Base-by-base conservation (phyloP, 1,284 basidiomycete species). In the Inonotus hispidus region DNA sequence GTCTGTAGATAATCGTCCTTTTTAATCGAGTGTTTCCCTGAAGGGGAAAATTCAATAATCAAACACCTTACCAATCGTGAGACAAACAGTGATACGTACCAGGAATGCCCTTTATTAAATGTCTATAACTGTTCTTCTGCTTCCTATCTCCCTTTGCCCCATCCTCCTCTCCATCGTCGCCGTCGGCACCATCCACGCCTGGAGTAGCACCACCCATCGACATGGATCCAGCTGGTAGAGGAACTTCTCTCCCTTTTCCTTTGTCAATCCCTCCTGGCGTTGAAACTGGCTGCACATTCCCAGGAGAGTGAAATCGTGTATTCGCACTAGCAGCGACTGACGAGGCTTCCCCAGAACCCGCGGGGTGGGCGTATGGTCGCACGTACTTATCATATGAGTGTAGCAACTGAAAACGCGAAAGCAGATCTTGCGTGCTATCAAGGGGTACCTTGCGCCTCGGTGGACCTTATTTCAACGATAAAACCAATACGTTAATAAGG, bases 21-120 rank as follows among this genome's bases (percentile, higher is more conserved):
- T 76, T 88, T 90, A 77, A 82, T 79, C n/a, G 88, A 88, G 67
- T 91, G 88, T 72, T 89, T 90, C 59, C 88, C 86, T 88, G 67
- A 3, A 41, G 45, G 35, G 39, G n/a, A 14, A 41, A 52, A 52
- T 53, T 63, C 21, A 59, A 25, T 63, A 57, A 63, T 13, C n/a
- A n/a, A n/a, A n/a, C n/a, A n/a, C n/a, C n/a, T 25, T 41, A 56
- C 53, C 19, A 43, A 54, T 49, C 25, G 53, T 43, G 53, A 47
- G 41, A 21, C 60, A 58, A 41, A n/a, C 7, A 63, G 56, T 58
- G 27, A 29, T 55, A 59, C 47, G 68, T 71, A 87, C 86, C 88
- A 67, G 88, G 88, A 46, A 88, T 77, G 62, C 80, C 83, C 75
- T 85, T 89, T 69, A 91, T 88, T 63, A 91, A 79, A 71, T 90